Percentiles rank a stretch among this genome's conserved stretches.
phyloP scores from a whole-genome alignment of 176 grass and related monocot species.

The Carex myosuroides region DNA sequence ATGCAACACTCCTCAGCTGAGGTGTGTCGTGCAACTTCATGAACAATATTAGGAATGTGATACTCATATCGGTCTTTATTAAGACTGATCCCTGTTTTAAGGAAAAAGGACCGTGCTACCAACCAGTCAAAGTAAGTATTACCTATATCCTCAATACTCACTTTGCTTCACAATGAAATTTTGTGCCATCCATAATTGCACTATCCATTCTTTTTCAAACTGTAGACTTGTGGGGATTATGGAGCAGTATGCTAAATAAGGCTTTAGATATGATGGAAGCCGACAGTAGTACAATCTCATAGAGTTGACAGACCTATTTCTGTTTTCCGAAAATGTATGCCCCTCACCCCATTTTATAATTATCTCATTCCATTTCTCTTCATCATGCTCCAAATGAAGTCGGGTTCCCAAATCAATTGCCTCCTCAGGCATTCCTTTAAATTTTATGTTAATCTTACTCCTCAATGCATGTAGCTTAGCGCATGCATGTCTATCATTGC shows the following conservation, averaged over 20 bases:
- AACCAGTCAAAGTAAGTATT: conserved; percentile 27
- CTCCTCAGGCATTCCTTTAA: conserved; percentile 25
- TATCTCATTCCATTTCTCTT: conserved; percentile 26
- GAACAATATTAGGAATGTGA: conserved; percentile 6
- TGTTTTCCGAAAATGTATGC: not conserved
- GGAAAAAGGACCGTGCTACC: conserved; percentile 17
- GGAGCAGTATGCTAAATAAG: conserved; percentile 41
- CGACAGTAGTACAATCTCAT: conserved; percentile 22
- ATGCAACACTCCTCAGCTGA: conserved; percentile 28
- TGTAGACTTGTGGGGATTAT: conserved; percentile 15
- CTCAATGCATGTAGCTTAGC: not conserved
- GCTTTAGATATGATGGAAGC: conserved; percentile 30
- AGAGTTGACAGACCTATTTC: not conserved
- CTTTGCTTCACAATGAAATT: conserved; percentile 11
- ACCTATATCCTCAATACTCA: conserved; percentile 5
- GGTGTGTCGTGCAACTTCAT: not conserved
- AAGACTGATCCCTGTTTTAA: not conserved
- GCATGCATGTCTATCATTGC: not conserved
- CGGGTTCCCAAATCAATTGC: conserved; percentile 26
- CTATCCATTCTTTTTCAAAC: conserved; percentile 35
- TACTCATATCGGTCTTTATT: conserved; percentile 5
- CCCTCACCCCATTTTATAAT: not conserved
- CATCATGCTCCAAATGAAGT: conserved; percentile 17
- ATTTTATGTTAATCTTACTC: conserved; percentile 17
- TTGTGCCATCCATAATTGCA: conserved; percentile 49